A percentile compares a stretch with the other conserved stretches of the same genome.
phyloP scores from a whole-genome alignment of 1,139 yeast genomes.

The Taphrina betulina region DNA sequence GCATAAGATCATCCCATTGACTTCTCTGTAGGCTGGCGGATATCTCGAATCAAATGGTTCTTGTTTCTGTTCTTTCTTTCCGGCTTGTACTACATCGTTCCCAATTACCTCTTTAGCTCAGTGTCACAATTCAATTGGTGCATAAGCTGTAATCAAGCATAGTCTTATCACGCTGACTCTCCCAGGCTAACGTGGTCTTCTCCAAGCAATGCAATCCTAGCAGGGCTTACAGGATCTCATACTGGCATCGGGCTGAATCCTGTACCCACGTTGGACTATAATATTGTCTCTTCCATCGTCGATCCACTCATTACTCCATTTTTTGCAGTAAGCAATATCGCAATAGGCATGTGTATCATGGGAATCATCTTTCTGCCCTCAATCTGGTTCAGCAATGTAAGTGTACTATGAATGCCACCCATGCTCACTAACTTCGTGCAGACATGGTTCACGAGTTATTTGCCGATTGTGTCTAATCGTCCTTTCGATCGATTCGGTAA shows the following conservation, averaged over 20 bases:
- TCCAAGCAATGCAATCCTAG: conserved; percentile 55
- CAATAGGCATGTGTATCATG: conserved; percentile 9
- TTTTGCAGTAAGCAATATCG: conserved; percentile 17
- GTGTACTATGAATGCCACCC: conserved; percentile 65
- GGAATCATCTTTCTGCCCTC: conserved; percentile 54
- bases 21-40: conserved; percentile 58
- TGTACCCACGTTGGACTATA: conserved; percentile 54
- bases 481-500: conserved; percentile 53
- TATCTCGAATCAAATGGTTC: conserved; percentile 54
- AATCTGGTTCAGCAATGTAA: conserved; percentile 53
- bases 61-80: conserved; percentile 46
- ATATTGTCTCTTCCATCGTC: conserved; percentile 38
- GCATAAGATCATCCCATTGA: conserved; percentile 40
- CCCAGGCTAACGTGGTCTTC: conserved; percentile 52
- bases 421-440: no score
- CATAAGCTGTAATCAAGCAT: conserved; percentile 52
- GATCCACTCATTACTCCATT: conserved; percentile 60
- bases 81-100: conserved; percentile 58
- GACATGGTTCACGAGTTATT: conserved; percentile 50
- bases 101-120: conserved; percentile 55
- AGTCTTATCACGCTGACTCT: not conserved
- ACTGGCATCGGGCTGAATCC: conserved; percentile 60
- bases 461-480: conserved; percentile 42
- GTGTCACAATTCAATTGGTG: conserved; percentile 55
- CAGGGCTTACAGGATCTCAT: conserved; percentile 54